phyloP scores from a whole-genome alignment of 2,329 filamentous ascomycete genomes.

The Periconia macrospinosa region DNA sequence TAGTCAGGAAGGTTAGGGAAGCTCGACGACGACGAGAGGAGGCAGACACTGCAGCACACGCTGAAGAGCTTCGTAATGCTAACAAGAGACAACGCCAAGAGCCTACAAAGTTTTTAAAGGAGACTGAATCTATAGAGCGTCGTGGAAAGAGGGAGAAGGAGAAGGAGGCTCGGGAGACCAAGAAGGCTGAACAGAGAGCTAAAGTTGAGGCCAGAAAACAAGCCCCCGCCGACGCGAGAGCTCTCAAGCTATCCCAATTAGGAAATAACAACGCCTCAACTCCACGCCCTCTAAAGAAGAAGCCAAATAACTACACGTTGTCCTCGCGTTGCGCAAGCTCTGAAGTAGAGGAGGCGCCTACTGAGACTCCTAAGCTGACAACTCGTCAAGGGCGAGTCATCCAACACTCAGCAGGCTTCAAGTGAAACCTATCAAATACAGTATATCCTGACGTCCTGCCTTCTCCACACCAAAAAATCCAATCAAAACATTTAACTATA shows the following conservation, averaged over 20 bases:
- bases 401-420: background rate
- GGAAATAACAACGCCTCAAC: too few relatives aligned
- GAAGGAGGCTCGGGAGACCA: too few relatives aligned
- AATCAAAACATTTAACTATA: too few relatives aligned
- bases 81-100: conserved; percentile 2
- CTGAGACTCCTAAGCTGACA: background rate
- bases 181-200: background rate
- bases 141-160: too few relatives aligned
- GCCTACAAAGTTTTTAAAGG: background rate
- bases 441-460: too few relatives aligned
- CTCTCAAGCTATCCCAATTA: background rate
- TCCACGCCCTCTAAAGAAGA: too few relatives aligned
- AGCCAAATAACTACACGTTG: background rate
- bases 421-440: too few relatives aligned
- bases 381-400: background rate
- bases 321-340: background rate
- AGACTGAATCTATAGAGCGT: too few relatives aligned
- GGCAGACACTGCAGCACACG: background rate
- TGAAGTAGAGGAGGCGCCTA: background rate
- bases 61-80: background rate
- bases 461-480: too few relatives aligned
- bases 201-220: background rate
- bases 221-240: background rate
- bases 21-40: background rate
- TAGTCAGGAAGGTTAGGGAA: conserved; percentile 6